Percentiles rank a stretch among this genome's conserved stretches.
Conservation (phyloP, 2,329 filamentous ascomycete species). For the Colletotrichum sp. region DNA sequence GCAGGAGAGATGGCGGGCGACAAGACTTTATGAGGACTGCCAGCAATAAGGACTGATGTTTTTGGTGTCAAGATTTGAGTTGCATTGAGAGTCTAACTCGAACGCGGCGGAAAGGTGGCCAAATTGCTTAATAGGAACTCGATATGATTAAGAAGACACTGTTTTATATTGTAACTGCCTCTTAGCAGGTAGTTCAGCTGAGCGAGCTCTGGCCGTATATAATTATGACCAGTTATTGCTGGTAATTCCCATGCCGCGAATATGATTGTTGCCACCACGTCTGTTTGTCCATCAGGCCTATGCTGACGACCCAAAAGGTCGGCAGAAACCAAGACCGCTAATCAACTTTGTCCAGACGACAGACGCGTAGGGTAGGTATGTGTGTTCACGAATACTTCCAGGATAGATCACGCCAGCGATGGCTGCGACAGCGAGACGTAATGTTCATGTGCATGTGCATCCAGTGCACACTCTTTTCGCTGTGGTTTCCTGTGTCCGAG, state of each 20-base stretch:
- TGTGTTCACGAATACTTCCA: neutral
- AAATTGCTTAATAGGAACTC: no score
- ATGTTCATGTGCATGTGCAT: neutral
- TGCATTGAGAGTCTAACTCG: no score
- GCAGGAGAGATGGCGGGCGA: neutral
- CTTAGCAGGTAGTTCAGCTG: accelerated
- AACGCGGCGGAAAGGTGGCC: no score
- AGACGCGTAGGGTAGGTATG: neutral
- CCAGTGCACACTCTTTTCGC: no score
- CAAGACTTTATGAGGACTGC: no score
- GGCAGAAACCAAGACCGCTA: accelerated
- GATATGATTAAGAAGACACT: neutral
- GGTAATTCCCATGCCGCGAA: neutral
- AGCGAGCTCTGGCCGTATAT: neutral
- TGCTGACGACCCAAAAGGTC: accelerated
- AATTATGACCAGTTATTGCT: neutral
- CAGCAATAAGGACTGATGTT: no score
- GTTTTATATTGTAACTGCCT: accelerated
- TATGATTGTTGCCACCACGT: no score
- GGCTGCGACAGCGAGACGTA: neutral
- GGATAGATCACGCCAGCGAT: accelerated
- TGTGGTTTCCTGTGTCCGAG: no score
- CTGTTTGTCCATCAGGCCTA: accelerated
- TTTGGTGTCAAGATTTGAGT: no score
- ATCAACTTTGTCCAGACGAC: accelerated